Evolutionary conservation across 2,329 filamentous ascomycete species (phyloP), one percentile per base, ranked within the genome.

Genomic region (Microdochium bolleyi): DNA sequence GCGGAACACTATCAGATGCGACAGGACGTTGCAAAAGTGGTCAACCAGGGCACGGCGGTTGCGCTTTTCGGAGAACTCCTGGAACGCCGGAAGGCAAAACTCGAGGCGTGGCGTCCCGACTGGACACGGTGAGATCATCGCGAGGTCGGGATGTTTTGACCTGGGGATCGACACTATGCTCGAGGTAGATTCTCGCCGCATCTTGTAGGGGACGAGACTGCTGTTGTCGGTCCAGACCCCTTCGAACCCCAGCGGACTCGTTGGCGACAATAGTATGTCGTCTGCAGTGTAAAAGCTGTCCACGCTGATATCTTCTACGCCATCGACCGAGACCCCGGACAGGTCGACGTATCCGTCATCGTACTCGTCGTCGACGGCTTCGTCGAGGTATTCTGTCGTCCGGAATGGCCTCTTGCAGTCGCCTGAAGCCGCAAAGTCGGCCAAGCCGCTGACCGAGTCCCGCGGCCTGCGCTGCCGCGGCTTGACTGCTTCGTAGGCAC

Each of bases 1-100:
- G 30, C 80, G 74, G 57, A 85, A 80, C 21, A 85, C 82, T 46
- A 85, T 83, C n/a, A 84, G 70, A 62, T 84, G 82, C 0, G 81
- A 84, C 21, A 85, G 63, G 13, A 83, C 77, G 56, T 82, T 83
- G 69, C 79, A 82, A 58, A 85, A 85, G 65, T 85, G 80, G 56
- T 82, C 78, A 13, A 85, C 71, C 24, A 85, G 67, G 2, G 73
- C 74, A 10, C 82, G 75, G 4, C 80, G 74, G 57, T 80, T 79
- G 24, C 71, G 73, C 14, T 72, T 74, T 11, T 73, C 70, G 2
- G 79, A 78, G 60, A 84, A 84, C 54, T 85, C 81, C 49, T 73
- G 71, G 59, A 82, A 84, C 1, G 69, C 68, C 1, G 80, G 80
- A 9, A 73, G 61, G 53, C 67, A 68, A 55, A 83, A 80, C 38